Base-by-base conservation (phyloP, 345 rosid genomes). In the Aquilaria malaccensis region DNA sequence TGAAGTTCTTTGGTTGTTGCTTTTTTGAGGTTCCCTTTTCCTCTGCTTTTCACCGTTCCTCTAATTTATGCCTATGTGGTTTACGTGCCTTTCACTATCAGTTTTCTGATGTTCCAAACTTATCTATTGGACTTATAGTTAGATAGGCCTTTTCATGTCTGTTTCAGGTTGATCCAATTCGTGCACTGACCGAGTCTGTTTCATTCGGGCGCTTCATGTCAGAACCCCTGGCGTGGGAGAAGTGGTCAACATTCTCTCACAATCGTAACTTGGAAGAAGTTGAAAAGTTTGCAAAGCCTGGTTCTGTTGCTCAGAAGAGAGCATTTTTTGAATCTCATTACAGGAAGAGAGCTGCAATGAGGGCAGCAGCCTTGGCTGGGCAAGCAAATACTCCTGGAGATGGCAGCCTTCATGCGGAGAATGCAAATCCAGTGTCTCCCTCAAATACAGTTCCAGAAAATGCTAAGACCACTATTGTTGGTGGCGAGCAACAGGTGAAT, bases 281-380 rank as follows among this genome's bases (percentile, higher is more conserved):
- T 2, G 87, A 90, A 82, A 88, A 76, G 67, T 82, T 77, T 55
- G 82, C 95, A 2, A 88, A 77, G 70, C 95, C 95, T 33, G 99
- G 99, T 45, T 77, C 93, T 68, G 97, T 94, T 60, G 99, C 99
- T 32, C 73, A 84, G 77, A 94, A 80, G 91, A 90, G 71, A 70
- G 97, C 97, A 4, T 90, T 71, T 58, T 94, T 94, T 55, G 99
- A 94, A 77, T 96, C 87, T 63, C 91, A 81, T 72, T 88, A 81
- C 76, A 86, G 80, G 83, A 81, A 63, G 69, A 82, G 84, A 74
- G 95, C 97, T 59, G 83, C 86, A 45, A 69, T 70, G 76, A 85
- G 71, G 69, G 81, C 82, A 31, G 74, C 77, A 9, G 75, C 81
- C 59, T 54, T 66, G 70, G 58, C 55, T 2, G 73, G 76, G 64